Conservation (phyloP, 2,329 filamentous ascomycete genomes). For the Rhynchosporium agropyri region DNA sequence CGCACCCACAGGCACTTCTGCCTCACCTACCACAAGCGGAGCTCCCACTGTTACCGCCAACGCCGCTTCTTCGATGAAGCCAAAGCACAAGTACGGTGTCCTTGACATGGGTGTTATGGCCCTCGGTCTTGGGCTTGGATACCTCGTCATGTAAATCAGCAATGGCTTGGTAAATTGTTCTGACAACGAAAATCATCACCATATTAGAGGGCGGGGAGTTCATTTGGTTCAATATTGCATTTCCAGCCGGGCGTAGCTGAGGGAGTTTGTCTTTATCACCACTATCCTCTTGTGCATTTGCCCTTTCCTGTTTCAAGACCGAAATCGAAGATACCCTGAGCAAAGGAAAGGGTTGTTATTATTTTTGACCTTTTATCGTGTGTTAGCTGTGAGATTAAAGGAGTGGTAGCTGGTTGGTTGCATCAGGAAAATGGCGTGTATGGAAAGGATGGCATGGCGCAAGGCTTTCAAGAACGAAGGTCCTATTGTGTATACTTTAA, state of each 20-base stretch:
- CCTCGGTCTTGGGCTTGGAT: constrained; percentile 41
- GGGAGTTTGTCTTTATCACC: constrained; percentile 3
- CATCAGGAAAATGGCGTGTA: not conserved
- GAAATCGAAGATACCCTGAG: constrained; percentile 16
- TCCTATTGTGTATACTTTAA: no score
- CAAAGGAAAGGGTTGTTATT: constrained; percentile 3
- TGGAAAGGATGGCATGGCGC: constrained; percentile 5
- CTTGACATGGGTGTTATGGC: constrained; percentile 38
- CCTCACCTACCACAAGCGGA: constrained; percentile 15
- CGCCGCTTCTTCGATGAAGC: constrained; percentile 26
- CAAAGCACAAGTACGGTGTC: constrained; percentile 36
- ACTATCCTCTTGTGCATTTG: constrained; percentile 2
- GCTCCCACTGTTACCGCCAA: constrained; percentile 36
- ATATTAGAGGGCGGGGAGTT: constrained; percentile 7
- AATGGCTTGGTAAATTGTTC: constrained; percentile 3
- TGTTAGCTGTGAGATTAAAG: constrained; percentile 10
- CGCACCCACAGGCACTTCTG: constrained; percentile 38
- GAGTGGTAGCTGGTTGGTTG: not conserved
- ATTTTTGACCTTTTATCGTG: not conserved
- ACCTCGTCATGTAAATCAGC: constrained; percentile 40
- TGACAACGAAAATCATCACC: not conserved
- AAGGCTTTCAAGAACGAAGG: no score
- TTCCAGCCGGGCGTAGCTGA: constrained; percentile 16
- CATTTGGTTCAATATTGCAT: constrained; percentile 19
- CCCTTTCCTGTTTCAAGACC: not conserved